Base-by-base conservation (phyloP, 1,284 basidiomycete genomes). In the Mycosarcoma maydis region DNA sequence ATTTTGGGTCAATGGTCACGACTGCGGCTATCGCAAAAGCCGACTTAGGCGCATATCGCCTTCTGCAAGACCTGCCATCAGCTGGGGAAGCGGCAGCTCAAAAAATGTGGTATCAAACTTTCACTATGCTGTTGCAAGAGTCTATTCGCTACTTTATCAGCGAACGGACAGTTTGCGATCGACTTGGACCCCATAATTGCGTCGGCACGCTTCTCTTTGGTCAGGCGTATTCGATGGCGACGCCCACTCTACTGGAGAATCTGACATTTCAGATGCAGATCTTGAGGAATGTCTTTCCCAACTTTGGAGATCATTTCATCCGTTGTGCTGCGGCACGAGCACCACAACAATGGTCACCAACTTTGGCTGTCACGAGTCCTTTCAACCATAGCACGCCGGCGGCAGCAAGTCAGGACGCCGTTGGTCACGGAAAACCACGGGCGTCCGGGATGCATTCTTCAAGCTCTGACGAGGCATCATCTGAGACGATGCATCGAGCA, bases 251-350 rank as follows among this genome's bases (percentile, higher is more conserved):
- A 24, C 9, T 67, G 19, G 14, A 56, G 33, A 37, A 26, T 3
- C 39, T 67, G 26, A 34, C 51, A 23, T 51, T 48, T 17, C 64
- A 67, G 20, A 27, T 67, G 19, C 43, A 60, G 36, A 48, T 67
- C 64, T 57, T 61, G 23, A 45, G 46, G 20, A 67, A 67, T 24
- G 45, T 67, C 13, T 67, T 67, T 23, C 64, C 64, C 43, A 67
- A 60, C 23, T 67, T 67, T 33, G 64, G 64, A 10, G 52, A 61
- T 7, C 50, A 59, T 37, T 44, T 52, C 22, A 43, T 4, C 23
- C 57, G 48, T 20, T 67, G 64, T 40, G 64, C 64, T 19, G 44
- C 47, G 16, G 57, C 62, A 11, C 19, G 40, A 17, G 11, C 53
- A 13, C 32, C 26, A 9, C 47, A 46, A 13, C 38, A 6, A 17